Evolutionary conservation across 2,329 filamentous ascomycete genomes (phyloP), one percentile per base, ranked within the genome.

Genomic region (Epichloe typhina): DNA sequence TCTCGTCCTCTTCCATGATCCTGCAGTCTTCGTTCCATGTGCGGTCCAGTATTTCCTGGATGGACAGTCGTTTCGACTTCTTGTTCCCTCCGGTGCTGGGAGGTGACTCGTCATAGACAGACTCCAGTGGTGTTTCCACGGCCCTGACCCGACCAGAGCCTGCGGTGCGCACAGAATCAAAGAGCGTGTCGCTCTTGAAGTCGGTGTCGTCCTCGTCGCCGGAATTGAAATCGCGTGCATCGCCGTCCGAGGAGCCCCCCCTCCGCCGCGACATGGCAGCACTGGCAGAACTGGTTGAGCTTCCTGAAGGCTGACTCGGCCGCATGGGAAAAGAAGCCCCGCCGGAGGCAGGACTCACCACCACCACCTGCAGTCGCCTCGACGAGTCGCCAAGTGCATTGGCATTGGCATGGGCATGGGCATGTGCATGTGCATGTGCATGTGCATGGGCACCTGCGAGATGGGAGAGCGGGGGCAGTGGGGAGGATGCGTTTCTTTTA

Each of bases 61-160:
- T 77, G 0, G 77, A 80, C 11, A 79, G 61, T 26, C 77, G 70
- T 58, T 79, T 80, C 3, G 72, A 68, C 60, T 73, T 79, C 56
- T 57, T 66, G 56, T 75, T 75, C 50, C 73, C 70, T 17, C 74
- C 73, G 1, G 76, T 75, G 61, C 75, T 77, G 7, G 80, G 77
- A 37, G 83, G 84, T 13, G 84, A 87, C 58, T 90, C 86, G 66
- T 90, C 85, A 64, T 89, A 90, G 72, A 89, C 86, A 23, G 81
- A 86, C 61, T 89, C 85, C 47, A 89, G 70, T 15, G 85, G 84
- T 31, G 83, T 84, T 61, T 87, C 81, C 45, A 81, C 75, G 36
- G 80, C 78, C 53, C 82, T 79, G 50, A 77, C 74, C 54, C 82
- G 84, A 54, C 77, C 76, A 9, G 84, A 88, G 39, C 77, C 82